A percentile compares a stretch with the other conserved stretches of the same genome.
phyloP scores from a whole-genome alignment of 2,329 filamentous ascomycete genomes.

The Talaromyces pinophilus region DNA sequence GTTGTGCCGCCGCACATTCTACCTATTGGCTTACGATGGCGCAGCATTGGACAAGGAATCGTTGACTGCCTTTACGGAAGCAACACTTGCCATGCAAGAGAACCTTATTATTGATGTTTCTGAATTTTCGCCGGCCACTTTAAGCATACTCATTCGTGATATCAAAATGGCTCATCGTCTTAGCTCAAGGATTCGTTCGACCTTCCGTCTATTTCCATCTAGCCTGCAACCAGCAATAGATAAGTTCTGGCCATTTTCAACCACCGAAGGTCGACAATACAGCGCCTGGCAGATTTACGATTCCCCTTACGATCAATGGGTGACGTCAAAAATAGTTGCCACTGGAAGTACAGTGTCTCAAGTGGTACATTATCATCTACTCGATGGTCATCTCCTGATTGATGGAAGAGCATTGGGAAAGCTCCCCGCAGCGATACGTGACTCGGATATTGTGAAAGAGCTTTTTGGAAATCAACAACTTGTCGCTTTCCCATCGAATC shows the following conservation, averaged over 20 bases:
- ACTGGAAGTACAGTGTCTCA: constrained; percentile 36
- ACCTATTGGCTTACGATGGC: neutral
- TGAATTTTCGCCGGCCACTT: constrained; percentile 32
- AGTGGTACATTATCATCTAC: constrained; percentile 47
- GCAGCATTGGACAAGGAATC: constrained; percentile 17
- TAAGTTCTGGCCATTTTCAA: constrained; percentile 47
- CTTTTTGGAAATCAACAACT: constrained; percentile 59
- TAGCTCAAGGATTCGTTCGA: constrained; percentile 35
- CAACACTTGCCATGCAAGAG: constrained; percentile 52
- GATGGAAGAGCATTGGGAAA: constrained; percentile 54
- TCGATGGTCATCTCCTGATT: constrained; percentile 53
- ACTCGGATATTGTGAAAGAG: constrained; percentile 46
- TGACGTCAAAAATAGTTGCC: constrained; percentile 33
- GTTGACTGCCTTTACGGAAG: constrained; percentile 38
- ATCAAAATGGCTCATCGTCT: constrained; percentile 47
- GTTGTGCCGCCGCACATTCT: too few species aligned
- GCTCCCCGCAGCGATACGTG: constrained; percentile 55
- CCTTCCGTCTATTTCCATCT: constrained; percentile 35
- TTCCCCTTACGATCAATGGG: constrained; percentile 35
- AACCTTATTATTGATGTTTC: constrained; percentile 44
- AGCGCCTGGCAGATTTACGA: constrained; percentile 31
- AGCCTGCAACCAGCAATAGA: constrained; percentile 42
- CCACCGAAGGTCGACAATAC: constrained; percentile 26
- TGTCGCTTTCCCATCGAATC: constrained; percentile 54
- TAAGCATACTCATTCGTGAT: constrained; percentile 47